A percentile compares a stretch with the other conserved stretches of the same genome.
Evolutionary conservation across 176 grass and related monocot genomes (phyloP).

Genomic region (Carex myosuroides): DNA sequence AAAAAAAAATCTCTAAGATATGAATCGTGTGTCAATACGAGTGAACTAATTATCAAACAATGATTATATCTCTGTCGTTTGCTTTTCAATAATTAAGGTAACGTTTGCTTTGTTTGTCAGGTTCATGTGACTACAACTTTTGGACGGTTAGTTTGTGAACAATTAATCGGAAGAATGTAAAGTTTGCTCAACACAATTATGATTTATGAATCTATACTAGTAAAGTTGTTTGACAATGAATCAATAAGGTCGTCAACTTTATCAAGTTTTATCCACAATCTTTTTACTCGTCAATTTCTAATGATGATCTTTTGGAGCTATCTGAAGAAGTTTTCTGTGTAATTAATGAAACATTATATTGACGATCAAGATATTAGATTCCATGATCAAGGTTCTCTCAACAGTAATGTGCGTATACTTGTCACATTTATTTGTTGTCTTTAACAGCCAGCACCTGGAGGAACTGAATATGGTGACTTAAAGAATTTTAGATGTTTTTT

Average conservation of each 20-base stretch:
- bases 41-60: conserved; percentile 9
- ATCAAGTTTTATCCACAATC: not conserved
- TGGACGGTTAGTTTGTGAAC: not conserved
- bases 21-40: not conserved
- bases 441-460: too few species aligned
- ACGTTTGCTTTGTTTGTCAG: not conserved
- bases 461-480: too few species aligned
- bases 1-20: too few species aligned
- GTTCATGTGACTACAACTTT: not conserved
- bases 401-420: too few species aligned
- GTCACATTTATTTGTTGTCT: too few species aligned
- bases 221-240: not conserved
- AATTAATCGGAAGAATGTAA: not conserved
- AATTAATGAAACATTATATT: too few species aligned
- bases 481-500: too few species aligned
- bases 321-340: not conserved
- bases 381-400: too few species aligned
- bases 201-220: not conserved
- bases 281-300: not conserved
- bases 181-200: conserved; percentile 4
- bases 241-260: not conserved
- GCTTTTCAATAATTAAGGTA: not conserved
- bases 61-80: not conserved
- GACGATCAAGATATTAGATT: not conserved
- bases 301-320: conserved; percentile 9